Conservation (phyloP, 208 protist genomes). For the Porcisia deanei region DNA sequence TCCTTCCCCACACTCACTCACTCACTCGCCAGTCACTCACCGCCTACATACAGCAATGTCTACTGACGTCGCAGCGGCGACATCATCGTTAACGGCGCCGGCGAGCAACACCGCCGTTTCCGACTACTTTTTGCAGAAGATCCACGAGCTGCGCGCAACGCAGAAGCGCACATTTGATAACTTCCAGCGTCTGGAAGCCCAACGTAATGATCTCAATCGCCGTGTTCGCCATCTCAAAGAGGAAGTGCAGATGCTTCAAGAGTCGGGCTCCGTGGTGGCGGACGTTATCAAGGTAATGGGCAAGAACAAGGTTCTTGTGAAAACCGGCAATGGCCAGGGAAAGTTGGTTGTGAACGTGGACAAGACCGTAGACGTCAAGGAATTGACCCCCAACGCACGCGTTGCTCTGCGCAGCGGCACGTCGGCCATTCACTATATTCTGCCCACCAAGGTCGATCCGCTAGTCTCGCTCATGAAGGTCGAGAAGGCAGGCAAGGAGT, state of each 20-base stretch:
- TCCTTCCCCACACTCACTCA: not conserved
- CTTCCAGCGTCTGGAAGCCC: conserved; percentile 84
- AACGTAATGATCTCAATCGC: conserved; percentile 91
- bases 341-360: conserved; percentile 99
- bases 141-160: conserved; percentile 86
- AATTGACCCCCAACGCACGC: conserved; percentile 95
- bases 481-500: conserved; percentile 99
- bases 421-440: conserved; percentile 97
- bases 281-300: conserved; percentile 99
- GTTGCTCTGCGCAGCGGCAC: conserved; percentile 98
- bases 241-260: conserved; percentile 98
- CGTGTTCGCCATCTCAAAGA: conserved; percentile 98
- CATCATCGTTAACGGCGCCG: conserved; percentile 23
- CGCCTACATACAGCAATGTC: conserved; percentile 17
- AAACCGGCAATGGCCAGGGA: conserved; percentile 93
- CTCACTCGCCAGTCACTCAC: not conserved
- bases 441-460: conserved; percentile 99
- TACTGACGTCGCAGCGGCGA: conserved; percentile 21
- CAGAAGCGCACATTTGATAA: conserved; percentile 88
- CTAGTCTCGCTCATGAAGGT: conserved; percentile 99
- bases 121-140: conserved; percentile 91
- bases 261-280: conserved; percentile 97
- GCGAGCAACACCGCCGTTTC: conserved; percentile 49
- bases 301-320: conserved; percentile 98
- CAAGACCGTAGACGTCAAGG: conserved; percentile 93